Evolutionary conservation across 768 basidiomycete species (phyloP).

Genomic region (Mycena galopus): DNA sequence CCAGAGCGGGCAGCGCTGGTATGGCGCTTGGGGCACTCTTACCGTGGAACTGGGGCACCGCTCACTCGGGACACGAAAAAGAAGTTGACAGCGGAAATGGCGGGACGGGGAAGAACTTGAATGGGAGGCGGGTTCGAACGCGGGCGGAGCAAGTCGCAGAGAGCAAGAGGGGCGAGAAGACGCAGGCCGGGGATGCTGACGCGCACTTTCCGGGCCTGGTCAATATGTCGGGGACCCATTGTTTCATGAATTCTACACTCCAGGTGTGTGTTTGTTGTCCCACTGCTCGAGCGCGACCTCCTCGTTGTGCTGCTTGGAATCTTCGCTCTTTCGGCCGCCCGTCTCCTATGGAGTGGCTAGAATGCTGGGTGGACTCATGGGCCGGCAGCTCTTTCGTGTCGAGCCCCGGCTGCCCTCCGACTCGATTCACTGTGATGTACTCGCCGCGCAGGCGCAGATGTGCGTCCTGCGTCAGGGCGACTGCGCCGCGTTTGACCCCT

Average conservation of each 20-base stretch:
- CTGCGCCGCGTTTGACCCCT: too few relatives aligned
- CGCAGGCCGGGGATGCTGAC: constrained; percentile 46
- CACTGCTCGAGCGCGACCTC: too few relatives aligned
- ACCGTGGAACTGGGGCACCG: constrained; percentile 73
- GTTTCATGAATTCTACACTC: constrained; percentile 97
- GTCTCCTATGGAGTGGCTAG: too few relatives aligned
- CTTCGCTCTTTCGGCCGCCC: background rate
- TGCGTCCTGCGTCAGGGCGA: too few relatives aligned
- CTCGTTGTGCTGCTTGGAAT: too few relatives aligned
- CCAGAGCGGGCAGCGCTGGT: too few relatives aligned
- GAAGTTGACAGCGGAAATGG: constrained; percentile 22
- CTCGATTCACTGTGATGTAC: too few relatives aligned
- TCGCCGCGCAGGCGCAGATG: too few relatives aligned
- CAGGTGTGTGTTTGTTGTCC: constrained; percentile 64
- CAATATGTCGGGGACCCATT: constrained; percentile 96
- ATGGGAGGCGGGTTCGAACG: constrained; percentile 64
- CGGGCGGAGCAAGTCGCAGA: constrained; percentile 69
- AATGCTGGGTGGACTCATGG: too few relatives aligned
- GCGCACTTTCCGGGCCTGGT: constrained; percentile 90
- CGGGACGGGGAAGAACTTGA: constrained; percentile 41
- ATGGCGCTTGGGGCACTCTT: constrained; percentile 75
- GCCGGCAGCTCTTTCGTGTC: too few relatives aligned
- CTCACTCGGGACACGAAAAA: constrained; percentile 46
- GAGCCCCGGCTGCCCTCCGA: too few relatives aligned
- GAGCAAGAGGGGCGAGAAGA: constrained; percentile 38